Conservation (phyloP, 768 basidiomycete species). For the Lactarius tabidus region DNA sequence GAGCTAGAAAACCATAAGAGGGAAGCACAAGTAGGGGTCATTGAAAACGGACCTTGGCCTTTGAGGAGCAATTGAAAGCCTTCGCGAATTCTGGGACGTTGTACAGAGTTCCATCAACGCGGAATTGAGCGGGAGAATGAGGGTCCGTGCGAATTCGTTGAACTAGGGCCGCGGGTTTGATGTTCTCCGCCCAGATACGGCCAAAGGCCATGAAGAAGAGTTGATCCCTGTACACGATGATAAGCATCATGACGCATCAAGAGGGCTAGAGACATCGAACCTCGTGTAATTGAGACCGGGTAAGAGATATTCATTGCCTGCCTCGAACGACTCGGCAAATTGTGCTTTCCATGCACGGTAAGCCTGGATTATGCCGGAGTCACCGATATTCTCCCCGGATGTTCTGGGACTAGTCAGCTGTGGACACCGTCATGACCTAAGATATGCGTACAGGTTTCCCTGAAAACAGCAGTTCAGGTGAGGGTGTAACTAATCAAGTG, state of each 20-base stretch:
- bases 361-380: conserved; percentile 78
- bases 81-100: conserved; percentile 87
- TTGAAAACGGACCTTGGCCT: conserved; percentile 56
- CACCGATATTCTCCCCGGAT: conserved; percentile 89
- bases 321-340: conserved; percentile 51
- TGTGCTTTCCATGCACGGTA: conserved; percentile 90
- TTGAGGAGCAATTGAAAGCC: conserved; percentile 77
- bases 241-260: conserved; percentile 1
- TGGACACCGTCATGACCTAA: neutral
- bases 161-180: conserved; percentile 74
- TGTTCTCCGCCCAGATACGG: conserved; percentile 80
- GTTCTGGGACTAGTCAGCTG: conserved; percentile 46
- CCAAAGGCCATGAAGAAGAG: conserved; percentile 92
- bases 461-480: conserved; percentile 29
- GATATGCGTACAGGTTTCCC: conserved; percentile 67
- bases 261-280: conserved; percentile 35
- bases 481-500: conserved; percentile 10
- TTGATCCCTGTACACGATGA: conserved; percentile 59
- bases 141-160: conserved; percentile 83
- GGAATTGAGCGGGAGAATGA: conserved; percentile 76
- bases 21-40: neutral
- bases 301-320: conserved; percentile 65
- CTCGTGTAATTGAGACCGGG: conserved; percentile 78
- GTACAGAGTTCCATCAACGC: conserved; percentile 80
- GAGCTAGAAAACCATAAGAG: conserved; percentile 42